phyloP scores from a whole-genome alignment of 2,329 filamentous ascomycete genomes.

The Fusarium graminum region DNA sequence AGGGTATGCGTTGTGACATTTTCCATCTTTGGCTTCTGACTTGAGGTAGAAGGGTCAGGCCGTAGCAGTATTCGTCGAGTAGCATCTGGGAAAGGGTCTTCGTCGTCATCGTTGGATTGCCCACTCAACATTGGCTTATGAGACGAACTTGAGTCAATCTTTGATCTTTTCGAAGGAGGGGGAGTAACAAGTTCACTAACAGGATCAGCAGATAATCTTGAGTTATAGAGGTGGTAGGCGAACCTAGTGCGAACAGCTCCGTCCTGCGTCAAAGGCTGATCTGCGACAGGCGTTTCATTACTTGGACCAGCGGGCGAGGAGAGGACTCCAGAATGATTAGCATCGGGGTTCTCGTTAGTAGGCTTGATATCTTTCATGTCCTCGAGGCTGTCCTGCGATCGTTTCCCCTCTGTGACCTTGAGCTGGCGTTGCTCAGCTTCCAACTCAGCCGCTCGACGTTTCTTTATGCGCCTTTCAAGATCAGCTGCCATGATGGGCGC shows the following conservation, averaged over 20 bases:
- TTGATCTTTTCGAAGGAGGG: slow-evolving; percentile 57
- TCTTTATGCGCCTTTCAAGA: slow-evolving; percentile 51
- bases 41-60: slow-evolving; percentile 16
- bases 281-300: slow-evolving; percentile 15
- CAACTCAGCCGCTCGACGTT: slow-evolving; percentile 42
- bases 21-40: slow-evolving; percentile 18
- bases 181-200: slow-evolving; percentile 54
- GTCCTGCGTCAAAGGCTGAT: slow-evolving; percentile 29
- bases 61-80: slow-evolving; percentile 32
- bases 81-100: slow-evolving; percentile 35
- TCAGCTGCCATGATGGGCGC: slow-evolving; percentile 61
- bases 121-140: slow-evolving; percentile 32
- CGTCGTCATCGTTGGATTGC: slow-evolving; percentile 23
- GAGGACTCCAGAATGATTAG: not conserved
- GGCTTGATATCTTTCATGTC: slow-evolving; percentile 15
- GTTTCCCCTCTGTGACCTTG: slow-evolving; percentile 39
- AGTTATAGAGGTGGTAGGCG: slow-evolving; percentile 8
- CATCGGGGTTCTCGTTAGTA: slow-evolving; percentile 1
- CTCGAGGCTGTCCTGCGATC: slow-evolving; percentile 37
- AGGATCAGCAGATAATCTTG: slow-evolving; percentile 26
- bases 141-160: slow-evolving; percentile 40
- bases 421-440: slow-evolving; percentile 37
- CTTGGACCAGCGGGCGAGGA: slow-evolving; percentile 1
- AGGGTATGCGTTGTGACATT: slow-evolving; percentile 8
- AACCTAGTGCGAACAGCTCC: slow-evolving; percentile 42